A percentile compares a stretch with the other conserved stretches of the same genome.
Evolutionary conservation across 177 flowering plant species (phyloP).

Genomic region (Telopea speciosissima): DNA sequence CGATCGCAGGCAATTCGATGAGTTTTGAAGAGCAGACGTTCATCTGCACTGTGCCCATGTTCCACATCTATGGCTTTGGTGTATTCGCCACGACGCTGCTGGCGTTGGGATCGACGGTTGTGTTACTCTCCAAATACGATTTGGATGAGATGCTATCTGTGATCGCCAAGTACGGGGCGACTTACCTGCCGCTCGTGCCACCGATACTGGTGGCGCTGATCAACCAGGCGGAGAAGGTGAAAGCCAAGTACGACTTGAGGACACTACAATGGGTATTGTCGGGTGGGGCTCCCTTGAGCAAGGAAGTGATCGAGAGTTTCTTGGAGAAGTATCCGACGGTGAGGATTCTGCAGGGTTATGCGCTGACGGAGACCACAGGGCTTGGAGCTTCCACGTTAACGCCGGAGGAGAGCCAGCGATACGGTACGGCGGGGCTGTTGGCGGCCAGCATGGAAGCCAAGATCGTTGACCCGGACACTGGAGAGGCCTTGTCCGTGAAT

Average conservation of each 20-base stretch:
- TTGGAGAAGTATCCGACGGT: slow-evolving; percentile 49
- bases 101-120: slow-evolving; percentile 9
- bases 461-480: slow-evolving; percentile 67
- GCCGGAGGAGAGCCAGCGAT: slow-evolving; percentile 61
- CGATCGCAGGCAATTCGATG: neutral
- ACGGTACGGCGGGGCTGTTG: slow-evolving; percentile 66
- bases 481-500: slow-evolving; percentile 41
- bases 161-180: slow-evolving; percentile 6
- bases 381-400: slow-evolving; percentile 56
- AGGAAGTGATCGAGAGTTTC: slow-evolving; percentile 66
- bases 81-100: neutral
- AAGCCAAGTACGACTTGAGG: slow-evolving; percentile 38
- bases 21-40: slow-evolving; percentile 16
- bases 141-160: slow-evolving; percentile 5
- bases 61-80: slow-evolving; percentile 15
- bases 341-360: slow-evolving; percentile 62
- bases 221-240: slow-evolving; percentile 36
- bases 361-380: slow-evolving; percentile 68
- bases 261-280: slow-evolving; percentile 38
- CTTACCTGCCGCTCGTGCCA: slow-evolving; percentile 14
- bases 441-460: slow-evolving; percentile 57
- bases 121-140: slow-evolving; percentile 10
- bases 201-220: slow-evolving; percentile 26
- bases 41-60: slow-evolving; percentile 31
- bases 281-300: slow-evolving; percentile 79